Conservation (phyloP, 2,329 filamentous ascomycete species). For the Amauroascus verrucosus region DNA sequence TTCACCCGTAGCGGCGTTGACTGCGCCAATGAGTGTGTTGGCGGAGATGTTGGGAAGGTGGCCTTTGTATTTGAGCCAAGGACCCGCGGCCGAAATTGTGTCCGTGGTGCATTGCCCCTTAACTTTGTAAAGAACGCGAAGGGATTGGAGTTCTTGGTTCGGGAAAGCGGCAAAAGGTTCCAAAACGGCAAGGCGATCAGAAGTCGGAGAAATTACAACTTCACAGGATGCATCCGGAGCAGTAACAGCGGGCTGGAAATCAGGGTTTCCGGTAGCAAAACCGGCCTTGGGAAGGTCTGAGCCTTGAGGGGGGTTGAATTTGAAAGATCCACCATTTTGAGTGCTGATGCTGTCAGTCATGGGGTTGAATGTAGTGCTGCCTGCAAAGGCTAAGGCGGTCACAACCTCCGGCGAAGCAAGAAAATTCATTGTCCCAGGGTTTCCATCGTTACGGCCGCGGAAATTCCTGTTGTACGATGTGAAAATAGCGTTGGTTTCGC, state of each 20-base stretch:
- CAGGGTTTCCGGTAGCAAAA: constrained; percentile 68
- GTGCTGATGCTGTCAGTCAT: constrained; percentile 76
- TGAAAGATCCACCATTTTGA: constrained; percentile 69
- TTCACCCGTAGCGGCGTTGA: constrained; percentile 84
- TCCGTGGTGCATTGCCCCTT: constrained; percentile 98
- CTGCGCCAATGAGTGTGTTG: constrained; percentile 92
- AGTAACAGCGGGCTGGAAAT: constrained; percentile 62
- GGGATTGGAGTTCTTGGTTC: constrained; percentile 57
- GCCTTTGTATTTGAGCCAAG: constrained; percentile 98
- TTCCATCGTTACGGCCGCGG: constrained; percentile 91
- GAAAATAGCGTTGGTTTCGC: constrained; percentile 84
- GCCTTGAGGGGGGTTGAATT: constrained; percentile 64
- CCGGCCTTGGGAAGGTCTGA: constrained; percentile 56
- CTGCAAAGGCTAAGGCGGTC: constrained; percentile 89
- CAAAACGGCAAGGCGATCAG: constrained; percentile 77
- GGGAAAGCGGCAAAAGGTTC: constrained; percentile 87
- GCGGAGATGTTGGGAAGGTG: constrained; percentile 95
- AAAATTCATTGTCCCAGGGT: constrained; percentile 97
- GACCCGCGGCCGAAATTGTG: constrained; percentile 92
- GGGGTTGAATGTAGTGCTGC: constrained; percentile 90
- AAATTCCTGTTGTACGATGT: constrained; percentile 99
- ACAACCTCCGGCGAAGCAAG: constrained; percentile 93
- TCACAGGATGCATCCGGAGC: constrained; percentile 58
- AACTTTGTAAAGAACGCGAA: constrained; percentile 89
- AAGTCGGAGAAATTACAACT: constrained; percentile 76